These are phyloP conservation scores for Lecanicillium sp. DNA, from an alignment of 2,329 filamentous ascomycete species.

Conservation along the genomic window DNA sequence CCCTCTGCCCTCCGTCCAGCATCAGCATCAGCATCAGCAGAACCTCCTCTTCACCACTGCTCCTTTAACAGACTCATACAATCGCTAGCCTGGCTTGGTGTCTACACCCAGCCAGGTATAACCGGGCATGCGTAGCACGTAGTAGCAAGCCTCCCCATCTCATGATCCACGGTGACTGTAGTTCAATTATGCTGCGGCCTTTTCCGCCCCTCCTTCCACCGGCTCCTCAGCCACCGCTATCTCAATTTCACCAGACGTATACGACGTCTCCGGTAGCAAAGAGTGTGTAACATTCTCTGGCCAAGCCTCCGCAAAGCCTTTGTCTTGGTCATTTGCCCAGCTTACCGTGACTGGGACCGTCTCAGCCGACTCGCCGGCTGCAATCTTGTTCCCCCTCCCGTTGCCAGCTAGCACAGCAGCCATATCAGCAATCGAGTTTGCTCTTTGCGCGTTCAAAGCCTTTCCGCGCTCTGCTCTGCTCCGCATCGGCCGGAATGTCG, in stretches of 20 bases:
- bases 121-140: too few relatives aligned
- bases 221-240: constrained; percentile 6
- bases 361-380: constrained; percentile 12
- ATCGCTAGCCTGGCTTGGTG: too few relatives aligned
- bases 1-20: too few relatives aligned
- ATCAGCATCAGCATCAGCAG: too few relatives aligned
- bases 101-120: too few relatives aligned
- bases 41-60: too few relatives aligned
- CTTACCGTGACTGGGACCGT: constrained; percentile 37
- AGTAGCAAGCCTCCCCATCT: too few relatives aligned
- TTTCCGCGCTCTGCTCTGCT: constrained; percentile 36
- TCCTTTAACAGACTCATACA: too few relatives aligned
- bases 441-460: constrained; percentile 50
- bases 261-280: constrained; percentile 23
- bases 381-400: constrained; percentile 43
- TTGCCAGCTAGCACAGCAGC: constrained; percentile 46
- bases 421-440: constrained; percentile 55
- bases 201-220: constrained; percentile 5
- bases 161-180: too few relatives aligned
- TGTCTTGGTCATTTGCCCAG: constrained; percentile 43
- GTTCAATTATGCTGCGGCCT: background rate
- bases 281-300: constrained; percentile 44
- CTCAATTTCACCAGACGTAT: constrained; percentile 11
- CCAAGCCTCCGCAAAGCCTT: constrained; percentile 39
- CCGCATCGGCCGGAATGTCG: constrained; percentile 24